Conservation (phyloP, 768 basidiomycete genomes). For the Collybia nuda region DNA sequence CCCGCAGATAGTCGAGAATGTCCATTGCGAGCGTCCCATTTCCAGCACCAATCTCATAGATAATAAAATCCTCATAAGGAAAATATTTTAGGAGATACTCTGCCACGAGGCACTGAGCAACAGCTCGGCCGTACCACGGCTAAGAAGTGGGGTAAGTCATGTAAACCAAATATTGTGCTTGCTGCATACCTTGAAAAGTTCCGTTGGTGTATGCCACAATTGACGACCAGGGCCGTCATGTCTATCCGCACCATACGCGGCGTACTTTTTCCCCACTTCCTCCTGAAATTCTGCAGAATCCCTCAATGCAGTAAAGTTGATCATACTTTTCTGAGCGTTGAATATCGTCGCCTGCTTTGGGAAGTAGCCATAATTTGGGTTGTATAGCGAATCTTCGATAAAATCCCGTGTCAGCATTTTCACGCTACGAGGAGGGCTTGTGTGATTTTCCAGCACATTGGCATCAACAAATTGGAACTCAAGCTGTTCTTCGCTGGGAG, state of each 20-base stretch:
- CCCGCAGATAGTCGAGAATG: slow-evolving; percentile 77
- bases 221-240: slow-evolving; percentile 77
- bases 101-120: slow-evolving; percentile 85
- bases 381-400: slow-evolving; percentile 96
- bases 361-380: slow-evolving; percentile 97
- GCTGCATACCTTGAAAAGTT: slow-evolving; percentile 84
- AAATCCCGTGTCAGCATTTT: slow-evolving; percentile 96
- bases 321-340: slow-evolving; percentile 53
- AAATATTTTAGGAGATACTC: slow-evolving; percentile 95
- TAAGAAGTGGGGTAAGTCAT: slow-evolving; percentile 27
- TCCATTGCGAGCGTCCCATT: slow-evolving; percentile 94
- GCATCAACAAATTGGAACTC: slow-evolving; percentile 65
- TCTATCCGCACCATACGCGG: slow-evolving; percentile 61
- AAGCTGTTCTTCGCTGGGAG: slow-evolving; percentile 38
- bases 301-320: slow-evolving; percentile 69
- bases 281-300: slow-evolving; percentile 79
- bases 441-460: slow-evolving; percentile 57
- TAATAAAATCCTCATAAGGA: slow-evolving; percentile 92
- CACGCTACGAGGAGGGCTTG: slow-evolving; percentile 70
- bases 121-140: slow-evolving; percentile 94
- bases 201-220: slow-evolving; percentile 98
- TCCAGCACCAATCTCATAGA: slow-evolving; percentile 98
- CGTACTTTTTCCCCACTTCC: slow-evolving; percentile 76
- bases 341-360: slow-evolving; percentile 92
- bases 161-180: slow-evolving; percentile 4